Evolutionary conservation across 2,329 filamentous ascomycete species (phyloP), one percentile per base, ranked within the genome.

Genomic region (Teratosphaeriaceae sp.): DNA sequence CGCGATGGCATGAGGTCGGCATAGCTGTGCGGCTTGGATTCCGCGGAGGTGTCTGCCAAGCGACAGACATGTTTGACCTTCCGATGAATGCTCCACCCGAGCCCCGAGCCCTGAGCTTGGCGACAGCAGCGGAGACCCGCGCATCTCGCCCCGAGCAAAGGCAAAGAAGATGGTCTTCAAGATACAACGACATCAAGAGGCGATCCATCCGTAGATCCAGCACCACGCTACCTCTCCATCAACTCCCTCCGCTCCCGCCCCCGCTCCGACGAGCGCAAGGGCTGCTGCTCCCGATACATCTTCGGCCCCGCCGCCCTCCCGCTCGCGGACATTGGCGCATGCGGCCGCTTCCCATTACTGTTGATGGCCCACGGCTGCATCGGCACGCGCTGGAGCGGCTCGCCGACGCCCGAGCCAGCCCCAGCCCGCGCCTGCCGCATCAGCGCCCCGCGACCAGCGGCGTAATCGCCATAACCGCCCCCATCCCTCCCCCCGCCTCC

Each of bases 311-410:
- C 26, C 2, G 19, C 21, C 12, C 38, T 18, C 12, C 43, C 39
- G 16, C 27, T 42, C 11, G 70, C 63, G 2, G 84, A 94, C 5
- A 42, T 30, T 3, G 46, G n/a, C 18, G 38, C 44, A 19, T 45
- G 22, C 8, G 51, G 48, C 23, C 54, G 43, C 34, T 55, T 56
- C 12, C 54, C 54, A 38, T 56, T 54, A 2, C 40, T 36, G 33
- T 55, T 55, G 16, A 53, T n/a, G 20, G 22, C 35, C 22, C 35
- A 34, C 8, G 31, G 31, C n/a, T 34, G 11, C 31, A 34, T 34
- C 18, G 31, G 15, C 12, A 34, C 31, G 6, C 15, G 31, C 11
- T 11, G 27, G 15, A n/a, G 15, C 27, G 4, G 27, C 12, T 23
- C 42, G n/a, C 35, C 29, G 9, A 20, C 39, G 29, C 15, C 15